Evolutionary conservation across 2,329 filamentous ascomycete genomes (phyloP).

Genomic region (Tolypocladium tropicale): DNA sequence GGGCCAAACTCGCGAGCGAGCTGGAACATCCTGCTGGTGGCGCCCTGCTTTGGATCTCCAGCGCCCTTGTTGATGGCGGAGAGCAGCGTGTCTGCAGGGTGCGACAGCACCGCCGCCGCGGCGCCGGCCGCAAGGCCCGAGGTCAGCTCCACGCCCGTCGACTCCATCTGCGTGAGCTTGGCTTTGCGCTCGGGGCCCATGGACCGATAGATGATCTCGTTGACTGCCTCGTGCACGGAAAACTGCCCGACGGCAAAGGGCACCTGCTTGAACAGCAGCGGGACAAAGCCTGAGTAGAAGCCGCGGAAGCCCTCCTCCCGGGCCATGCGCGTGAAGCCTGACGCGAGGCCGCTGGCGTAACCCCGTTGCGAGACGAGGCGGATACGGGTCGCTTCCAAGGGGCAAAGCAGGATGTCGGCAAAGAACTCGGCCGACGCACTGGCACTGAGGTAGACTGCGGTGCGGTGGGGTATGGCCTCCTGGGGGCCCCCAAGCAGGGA

Average conservation of each 20-base stretch:
- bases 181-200: slow-evolving; percentile 60
- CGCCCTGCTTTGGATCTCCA: slow-evolving; percentile 35
- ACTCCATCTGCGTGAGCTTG: slow-evolving; percentile 56
- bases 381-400: slow-evolving; percentile 71
- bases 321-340: slow-evolving; percentile 65
- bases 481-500: slow-evolving; percentile 48
- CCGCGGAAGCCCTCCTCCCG: slow-evolving; percentile 67
- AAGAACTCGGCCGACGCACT: slow-evolving; percentile 61
- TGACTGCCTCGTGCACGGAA: slow-evolving; percentile 82
- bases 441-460: slow-evolving; percentile 60
- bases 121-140: slow-evolving; percentile 83
- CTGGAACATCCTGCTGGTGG: slow-evolving; percentile 40
- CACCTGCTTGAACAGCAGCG: slow-evolving; percentile 79
- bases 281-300: slow-evolving; percentile 87
- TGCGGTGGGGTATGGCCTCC: slow-evolving; percentile 32
- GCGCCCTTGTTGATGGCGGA: slow-evolving; percentile 47
- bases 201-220: slow-evolving; percentile 60
- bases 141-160: slow-evolving; percentile 75
- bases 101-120: slow-evolving; percentile 78
- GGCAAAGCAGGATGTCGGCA: slow-evolving; percentile 75
- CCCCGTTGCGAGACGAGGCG: slow-evolving; percentile 74
- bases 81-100: slow-evolving; percentile 64
- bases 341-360: slow-evolving; percentile 61
- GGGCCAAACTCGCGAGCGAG: slow-evolving; percentile 41
- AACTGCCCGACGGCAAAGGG: slow-evolving; percentile 94